Percentiles rank a stretch among this genome's conserved stretches.
Conservation (phyloP, 108 stramenopile genomes). For the Fragilariopsis cylindrus region DNA sequence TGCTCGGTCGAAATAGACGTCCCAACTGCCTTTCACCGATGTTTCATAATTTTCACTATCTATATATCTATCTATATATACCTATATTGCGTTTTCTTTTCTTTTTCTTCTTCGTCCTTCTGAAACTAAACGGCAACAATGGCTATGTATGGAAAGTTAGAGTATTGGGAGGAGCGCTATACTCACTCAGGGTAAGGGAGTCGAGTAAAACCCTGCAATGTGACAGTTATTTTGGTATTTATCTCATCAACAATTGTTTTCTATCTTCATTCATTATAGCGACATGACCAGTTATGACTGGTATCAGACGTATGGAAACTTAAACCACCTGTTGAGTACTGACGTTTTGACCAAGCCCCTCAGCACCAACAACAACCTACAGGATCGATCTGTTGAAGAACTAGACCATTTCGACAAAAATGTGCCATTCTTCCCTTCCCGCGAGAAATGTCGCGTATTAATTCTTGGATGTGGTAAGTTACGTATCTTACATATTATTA, state of each 20-base stretch:
- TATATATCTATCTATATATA: no score
- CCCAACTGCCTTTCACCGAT: no score
- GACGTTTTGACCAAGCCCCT: neutral
- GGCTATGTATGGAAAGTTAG: slow-evolving; percentile 53
- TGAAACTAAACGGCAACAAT: slow-evolving; percentile 16
- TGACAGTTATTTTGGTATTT: neutral
- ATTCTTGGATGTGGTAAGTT: slow-evolving; percentile 54
- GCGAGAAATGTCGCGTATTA: slow-evolving; percentile 48
- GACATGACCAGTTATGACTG: slow-evolving; percentile 30
- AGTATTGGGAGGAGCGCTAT: slow-evolving; percentile 74
- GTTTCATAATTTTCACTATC: neutral
- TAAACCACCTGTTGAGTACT: slow-evolving; percentile 19
- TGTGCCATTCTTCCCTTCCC: slow-evolving; percentile 43
- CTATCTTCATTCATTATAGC: neutral
- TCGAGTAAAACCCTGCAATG: neutral
- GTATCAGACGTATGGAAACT: slow-evolving; percentile 31
- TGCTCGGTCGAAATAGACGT: no score
- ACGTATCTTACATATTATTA: neutral
- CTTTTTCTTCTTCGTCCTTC: neutral
- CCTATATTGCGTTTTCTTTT: neutral
- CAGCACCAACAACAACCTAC: neutral
- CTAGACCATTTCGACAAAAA: no score
- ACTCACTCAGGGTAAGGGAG: slow-evolving; percentile 20
- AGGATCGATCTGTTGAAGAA: neutral
- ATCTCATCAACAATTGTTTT: neutral